Evolutionary conservation across 352 stramenopile species (phyloP), one percentile per base, ranked within the genome.

Genomic region (Phytophthora pinifolia): DNA sequence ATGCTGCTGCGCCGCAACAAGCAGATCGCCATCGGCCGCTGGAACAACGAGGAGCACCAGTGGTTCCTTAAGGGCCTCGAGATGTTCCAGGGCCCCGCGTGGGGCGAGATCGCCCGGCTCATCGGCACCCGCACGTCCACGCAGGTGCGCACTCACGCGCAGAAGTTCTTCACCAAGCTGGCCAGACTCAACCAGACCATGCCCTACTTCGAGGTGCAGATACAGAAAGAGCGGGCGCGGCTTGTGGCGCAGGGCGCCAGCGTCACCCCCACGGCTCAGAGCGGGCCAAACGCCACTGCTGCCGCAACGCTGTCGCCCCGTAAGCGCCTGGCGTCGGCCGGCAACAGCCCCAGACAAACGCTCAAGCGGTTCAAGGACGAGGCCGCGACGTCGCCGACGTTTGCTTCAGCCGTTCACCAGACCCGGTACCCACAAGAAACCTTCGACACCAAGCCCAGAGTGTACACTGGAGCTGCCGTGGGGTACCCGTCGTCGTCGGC

Each of bases 141-240:
- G 9, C 86, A 95, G 53, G 83, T 92, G 49, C 83, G 86, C 10
- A 93, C 83, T 4, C 86, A 95, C 56, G 86, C 86, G 15, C 86
- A 95, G 54, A 95, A 95, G 67, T 95, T 92, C 66, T 96, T 96
- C 59, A 89, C 80, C 36, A 94, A 93, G 60, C 64, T 96, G 36
- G 82, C 80, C 32, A 72, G 78, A n/a, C 67, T 76, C 31, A 85
- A 86, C 53, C 77, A 88, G 50, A 80, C 74, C 41, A 70, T 92
- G 53, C 79, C 81, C 31, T 78, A 88, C 59, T 92, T 92, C 48
- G 81, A 88, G 49, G 67, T 43, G 49, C 76, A 92, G 67, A 92
- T 92, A 56, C 62, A 86, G 45, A 83, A 80, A 51, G 81, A 89
- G 48, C 78, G 81, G 17, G 50, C 63, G 31, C 76, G 81, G 39